phyloP scores from a whole-genome alignment of 805 yeast genomes.

The Nakazawaea holstii region DNA sequence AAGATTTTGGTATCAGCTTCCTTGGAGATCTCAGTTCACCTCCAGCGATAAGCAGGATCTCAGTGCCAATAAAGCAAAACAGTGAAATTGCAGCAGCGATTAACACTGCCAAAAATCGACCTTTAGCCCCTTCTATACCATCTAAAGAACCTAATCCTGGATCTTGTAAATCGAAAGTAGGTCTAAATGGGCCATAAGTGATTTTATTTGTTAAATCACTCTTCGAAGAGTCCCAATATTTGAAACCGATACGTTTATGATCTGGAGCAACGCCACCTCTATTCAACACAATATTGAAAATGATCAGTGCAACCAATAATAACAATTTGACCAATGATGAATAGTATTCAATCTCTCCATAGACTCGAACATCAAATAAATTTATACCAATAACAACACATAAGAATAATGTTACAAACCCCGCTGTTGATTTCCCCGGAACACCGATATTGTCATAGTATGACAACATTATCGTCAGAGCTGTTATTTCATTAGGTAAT shows the following conservation, averaged over 20 bases:
- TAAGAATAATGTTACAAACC: slow-evolving; percentile 61
- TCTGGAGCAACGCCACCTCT: slow-evolving; percentile 48
- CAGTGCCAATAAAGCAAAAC: slow-evolving; percentile 78
- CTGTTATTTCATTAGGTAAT: slow-evolving; percentile 75
- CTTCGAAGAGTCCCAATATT: slow-evolving; percentile 57
- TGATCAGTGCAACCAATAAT: slow-evolving; percentile 46
- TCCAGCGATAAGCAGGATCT: slow-evolving; percentile 77
- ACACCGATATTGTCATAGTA: slow-evolving; percentile 54
- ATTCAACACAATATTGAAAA: slow-evolving; percentile 63
- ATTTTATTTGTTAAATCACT: slow-evolving; percentile 38
- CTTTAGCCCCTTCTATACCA: slow-evolving; percentile 61
- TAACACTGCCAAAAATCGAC: slow-evolving; percentile 55
- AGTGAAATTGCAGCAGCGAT: slow-evolving; percentile 62
- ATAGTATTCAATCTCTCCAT: slow-evolving; percentile 71
- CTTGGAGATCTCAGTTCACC: slow-evolving; percentile 82
- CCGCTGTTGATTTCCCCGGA: slow-evolving; percentile 49
- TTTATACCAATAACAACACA: slow-evolving; percentile 42
- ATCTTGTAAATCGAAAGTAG: slow-evolving; percentile 64
- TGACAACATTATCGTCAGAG: slow-evolving; percentile 70
- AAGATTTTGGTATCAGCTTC: slow-evolving; percentile 76
- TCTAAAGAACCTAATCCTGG: slow-evolving; percentile 43
- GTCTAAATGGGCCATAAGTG: slow-evolving; percentile 70
- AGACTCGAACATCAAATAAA: slow-evolving; percentile 62
- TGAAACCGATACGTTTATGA: slow-evolving; percentile 49
- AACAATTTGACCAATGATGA: slow-evolving; percentile 57